Conservation (phyloP, 164 flowering plant species). For the Vitis amurensis region DNA sequence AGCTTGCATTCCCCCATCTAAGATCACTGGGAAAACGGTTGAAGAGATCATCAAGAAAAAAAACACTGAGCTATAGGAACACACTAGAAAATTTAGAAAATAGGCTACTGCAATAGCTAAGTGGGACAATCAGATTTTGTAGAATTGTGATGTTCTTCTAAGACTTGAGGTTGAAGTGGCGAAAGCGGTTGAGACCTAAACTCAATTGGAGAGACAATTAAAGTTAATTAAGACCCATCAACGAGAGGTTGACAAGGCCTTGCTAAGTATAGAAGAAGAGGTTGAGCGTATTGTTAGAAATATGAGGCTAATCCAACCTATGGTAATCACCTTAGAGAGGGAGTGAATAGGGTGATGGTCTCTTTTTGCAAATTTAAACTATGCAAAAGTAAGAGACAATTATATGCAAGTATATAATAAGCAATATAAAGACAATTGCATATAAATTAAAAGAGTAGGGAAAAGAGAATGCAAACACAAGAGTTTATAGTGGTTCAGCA, state of each 20-base stretch:
- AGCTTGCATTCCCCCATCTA: too few species aligned
- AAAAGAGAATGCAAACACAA: too few species aligned
- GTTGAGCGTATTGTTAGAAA: conserved; percentile 56
- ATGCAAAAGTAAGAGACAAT: too few species aligned
- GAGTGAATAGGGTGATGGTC: too few species aligned
- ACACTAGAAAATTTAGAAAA: conserved; percentile 85
- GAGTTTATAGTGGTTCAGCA: too few species aligned
- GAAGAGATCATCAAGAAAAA: conserved; percentile 90
- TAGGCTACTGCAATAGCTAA: conserved; percentile 94
- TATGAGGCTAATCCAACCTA: too few species aligned
- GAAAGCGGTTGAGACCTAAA: conserved; percentile 88
- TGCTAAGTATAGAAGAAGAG: conserved; percentile 91
- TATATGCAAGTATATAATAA: too few species aligned
- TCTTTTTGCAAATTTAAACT: too few species aligned
- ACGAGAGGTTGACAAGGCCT: conserved; percentile 94
- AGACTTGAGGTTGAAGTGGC: conserved; percentile 99
- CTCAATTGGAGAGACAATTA: conserved; percentile 72
- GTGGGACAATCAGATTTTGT: conserved; percentile 91
- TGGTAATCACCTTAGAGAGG: too few species aligned
- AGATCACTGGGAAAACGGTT: background rate
- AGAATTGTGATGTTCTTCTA: conserved; percentile 86
- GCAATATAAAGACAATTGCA: too few species aligned
- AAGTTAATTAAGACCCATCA: conserved; percentile 97
- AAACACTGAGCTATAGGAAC: conserved; percentile 93
- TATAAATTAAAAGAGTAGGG: too few species aligned